phyloP scores from a whole-genome alignment of 371 early-diverging fungal genomes.

The Mortierella sp. region DNA sequence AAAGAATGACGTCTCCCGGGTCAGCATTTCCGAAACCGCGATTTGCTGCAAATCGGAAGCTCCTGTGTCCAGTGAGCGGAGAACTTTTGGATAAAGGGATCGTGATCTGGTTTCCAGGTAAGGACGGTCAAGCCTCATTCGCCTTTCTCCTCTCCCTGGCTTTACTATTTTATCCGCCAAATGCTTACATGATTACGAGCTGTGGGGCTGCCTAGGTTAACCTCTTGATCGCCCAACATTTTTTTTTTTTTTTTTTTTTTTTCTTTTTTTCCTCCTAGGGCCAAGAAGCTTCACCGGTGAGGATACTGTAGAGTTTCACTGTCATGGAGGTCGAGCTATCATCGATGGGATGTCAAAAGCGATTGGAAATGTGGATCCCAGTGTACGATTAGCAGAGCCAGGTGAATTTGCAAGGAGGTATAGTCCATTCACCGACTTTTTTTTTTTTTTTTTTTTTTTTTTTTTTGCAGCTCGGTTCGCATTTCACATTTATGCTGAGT shows the following conservation, averaged over 20 bases:
- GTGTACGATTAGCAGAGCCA: slow-evolving; percentile 76
- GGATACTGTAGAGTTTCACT: slow-evolving; percentile 82
- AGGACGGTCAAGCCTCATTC: slow-evolving; percentile 1
- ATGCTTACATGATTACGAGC: no score
- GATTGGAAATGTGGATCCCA: slow-evolving; percentile 53
- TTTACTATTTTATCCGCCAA: no score
- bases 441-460: background rate
- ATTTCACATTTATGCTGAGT: no score
- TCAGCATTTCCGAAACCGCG: slow-evolving; percentile 55
- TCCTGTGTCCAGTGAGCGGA: slow-evolving; percentile 60
- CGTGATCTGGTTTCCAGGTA: slow-evolving; percentile 75
- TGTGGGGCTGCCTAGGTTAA: no score
- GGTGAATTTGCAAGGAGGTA: slow-evolving; percentile 83
- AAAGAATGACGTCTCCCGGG: slow-evolving; percentile 28
- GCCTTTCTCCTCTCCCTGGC: background rate
- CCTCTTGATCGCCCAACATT: slow-evolving; percentile 5
- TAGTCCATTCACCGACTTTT: background rate
- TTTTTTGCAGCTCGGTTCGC: background rate
- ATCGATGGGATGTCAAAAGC: slow-evolving; percentile 68
- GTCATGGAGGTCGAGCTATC: slow-evolving; percentile 85
- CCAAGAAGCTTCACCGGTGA: slow-evolving; percentile 87
- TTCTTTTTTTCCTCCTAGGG: slow-evolving; percentile 44
- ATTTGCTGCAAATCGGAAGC: slow-evolving; percentile 60
- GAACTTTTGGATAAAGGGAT: slow-evolving; percentile 71
- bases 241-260: background rate